Percentiles rank a stretch among this genome's conserved stretches.
These are phyloP conservation scores for Raffaelea albimanens DNA, from an alignment of 2,329 filamentous ascomycete species.

Conservation along the genomic window DNA sequence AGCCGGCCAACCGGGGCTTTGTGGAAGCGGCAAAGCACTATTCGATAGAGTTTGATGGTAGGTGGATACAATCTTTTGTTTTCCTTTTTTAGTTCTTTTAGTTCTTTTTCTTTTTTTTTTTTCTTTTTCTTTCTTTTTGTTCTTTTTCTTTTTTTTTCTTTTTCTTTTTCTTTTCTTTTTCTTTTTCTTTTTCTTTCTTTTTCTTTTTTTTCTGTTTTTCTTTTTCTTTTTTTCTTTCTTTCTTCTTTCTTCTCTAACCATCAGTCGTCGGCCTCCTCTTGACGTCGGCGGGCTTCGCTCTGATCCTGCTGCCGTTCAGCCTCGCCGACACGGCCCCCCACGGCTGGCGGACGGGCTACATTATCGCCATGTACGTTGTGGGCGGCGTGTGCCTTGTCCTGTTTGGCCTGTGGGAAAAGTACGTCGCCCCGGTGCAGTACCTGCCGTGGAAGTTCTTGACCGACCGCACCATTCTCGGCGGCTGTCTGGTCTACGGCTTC, in stretches of 20 bases:
- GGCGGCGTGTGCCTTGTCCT: constrained; percentile 24
- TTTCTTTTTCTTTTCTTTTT: no score
- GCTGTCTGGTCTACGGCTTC: constrained; percentile 4
- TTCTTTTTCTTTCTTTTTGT: no score
- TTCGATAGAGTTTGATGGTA: constrained; percentile 50
- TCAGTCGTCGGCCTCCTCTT: constrained; percentile 52
- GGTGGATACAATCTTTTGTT: no score
- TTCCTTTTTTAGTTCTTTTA: no score
- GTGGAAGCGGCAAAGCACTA: constrained; percentile 41
- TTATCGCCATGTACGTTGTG: constrained; percentile 30
- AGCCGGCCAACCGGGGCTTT: constrained; percentile 31
- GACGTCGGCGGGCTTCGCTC: constrained; percentile 46
- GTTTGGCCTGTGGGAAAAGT: constrained; percentile 30
- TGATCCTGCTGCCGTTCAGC: constrained; percentile 60
- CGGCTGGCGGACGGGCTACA: constrained; percentile 30
- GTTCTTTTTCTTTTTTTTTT: no score
- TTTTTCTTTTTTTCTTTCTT: background rate
- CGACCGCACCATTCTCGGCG: constrained; percentile 32
- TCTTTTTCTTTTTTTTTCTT: no score
- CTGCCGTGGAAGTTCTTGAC: constrained; percentile 33
- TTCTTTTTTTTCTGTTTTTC: background rate
- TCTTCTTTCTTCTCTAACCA: no score
- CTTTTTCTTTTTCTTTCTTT: no score
- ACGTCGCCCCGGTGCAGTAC: constrained; percentile 26
- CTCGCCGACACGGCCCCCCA: constrained; percentile 35